These are phyloP conservation scores for Lachnellula cervina DNA, from an alignment of 2,329 filamentous ascomycete genomes.

Conservation along the genomic window DNA sequence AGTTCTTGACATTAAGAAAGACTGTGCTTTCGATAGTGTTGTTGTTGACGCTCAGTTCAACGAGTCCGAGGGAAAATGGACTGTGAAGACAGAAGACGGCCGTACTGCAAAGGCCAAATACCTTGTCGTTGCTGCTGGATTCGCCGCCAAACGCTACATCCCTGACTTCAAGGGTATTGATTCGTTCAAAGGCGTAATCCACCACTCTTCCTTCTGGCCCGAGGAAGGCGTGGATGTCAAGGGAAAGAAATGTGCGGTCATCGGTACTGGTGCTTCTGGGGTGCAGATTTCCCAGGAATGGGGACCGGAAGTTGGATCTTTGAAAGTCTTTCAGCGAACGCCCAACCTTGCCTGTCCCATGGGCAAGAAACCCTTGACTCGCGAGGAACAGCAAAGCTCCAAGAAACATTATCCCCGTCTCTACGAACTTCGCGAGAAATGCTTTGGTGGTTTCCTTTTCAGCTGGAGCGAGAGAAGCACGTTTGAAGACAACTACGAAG, in stretches of 20 bases:
- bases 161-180: constrained; percentile 24
- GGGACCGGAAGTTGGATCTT: constrained; percentile 33
- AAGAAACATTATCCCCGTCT: constrained; percentile 16
- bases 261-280: constrained; percentile 39
- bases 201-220: constrained; percentile 15
- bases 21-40: constrained; percentile 37
- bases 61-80: constrained; percentile 34
- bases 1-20: constrained; percentile 38
- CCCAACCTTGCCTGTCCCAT: constrained; percentile 56
- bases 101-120: constrained; percentile 17
- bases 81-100: constrained; percentile 36
- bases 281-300: constrained; percentile 25
- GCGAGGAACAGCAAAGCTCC: constrained; percentile 37
- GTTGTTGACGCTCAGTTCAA: constrained; percentile 39
- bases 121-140: constrained; percentile 25
- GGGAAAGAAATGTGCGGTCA: constrained; percentile 50
- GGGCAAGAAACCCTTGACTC: constrained; percentile 21
- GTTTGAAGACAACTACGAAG: constrained; percentile 38
- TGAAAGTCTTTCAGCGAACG: constrained; percentile 51
- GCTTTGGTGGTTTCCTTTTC: constrained; percentile 48
- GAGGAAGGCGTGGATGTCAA: constrained; percentile 40
- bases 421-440: constrained; percentile 27
- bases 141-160: constrained; percentile 22
- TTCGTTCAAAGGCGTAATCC: constrained; percentile 23
- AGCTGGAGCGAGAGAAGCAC: constrained; percentile 42